Evolutionary conservation across 2,329 filamentous ascomycete species (phyloP), one percentile per base, ranked within the genome.

Genomic region (Fusarium odoratissimum): DNA sequence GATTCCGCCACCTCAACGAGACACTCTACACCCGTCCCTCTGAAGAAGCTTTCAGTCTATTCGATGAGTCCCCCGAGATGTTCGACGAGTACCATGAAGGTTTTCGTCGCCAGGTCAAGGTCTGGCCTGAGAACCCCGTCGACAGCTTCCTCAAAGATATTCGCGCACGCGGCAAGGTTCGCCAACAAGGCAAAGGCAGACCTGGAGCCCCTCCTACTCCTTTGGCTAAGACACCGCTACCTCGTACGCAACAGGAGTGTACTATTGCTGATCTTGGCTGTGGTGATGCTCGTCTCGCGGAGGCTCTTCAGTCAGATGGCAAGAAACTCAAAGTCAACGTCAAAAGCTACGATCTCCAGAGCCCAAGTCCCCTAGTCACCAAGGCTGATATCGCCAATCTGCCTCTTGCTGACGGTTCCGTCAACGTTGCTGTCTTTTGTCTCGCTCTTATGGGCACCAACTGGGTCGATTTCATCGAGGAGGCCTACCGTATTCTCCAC

Each of bases 401-500:
- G 4, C 95, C 95, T 0, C 84, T 97, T 1, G 85, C 86, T 9
- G 91, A 95, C 75, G 91, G 90, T 48, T 91, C 89, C 69, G 91
- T 95, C 69, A 95, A 99, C 81, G 88, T 99, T 9, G 93, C 93
- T 54, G 91, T 99, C 75, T 98, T 98, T 86, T 99, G 96, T 82
- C 88, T 99, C 37, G 96, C 95, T 55, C 89, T 99, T 66, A 99
- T 99, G 96, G 96, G 96, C 79, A 99, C 96, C 61, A 99, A 99
- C 84, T 99, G 96, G 95, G 89, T 97, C 59, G 91, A 94, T 76
- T 98, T 99, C 81, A 89, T 99, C 77, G 96, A 98, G 83, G 96
- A 99, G 84, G 95, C 95, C 19, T 97, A 94, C 85, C 91, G 96
- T 60, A 88, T 98, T 57, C 88, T 99, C 69, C 92, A 94, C 79